A percentile compares a stretch with the other conserved stretches of the same genome.
phyloP scores from a whole-genome alignment of 495 filamentous ascomycete genomes.

The Friedmanniomyces endolithicus region DNA sequence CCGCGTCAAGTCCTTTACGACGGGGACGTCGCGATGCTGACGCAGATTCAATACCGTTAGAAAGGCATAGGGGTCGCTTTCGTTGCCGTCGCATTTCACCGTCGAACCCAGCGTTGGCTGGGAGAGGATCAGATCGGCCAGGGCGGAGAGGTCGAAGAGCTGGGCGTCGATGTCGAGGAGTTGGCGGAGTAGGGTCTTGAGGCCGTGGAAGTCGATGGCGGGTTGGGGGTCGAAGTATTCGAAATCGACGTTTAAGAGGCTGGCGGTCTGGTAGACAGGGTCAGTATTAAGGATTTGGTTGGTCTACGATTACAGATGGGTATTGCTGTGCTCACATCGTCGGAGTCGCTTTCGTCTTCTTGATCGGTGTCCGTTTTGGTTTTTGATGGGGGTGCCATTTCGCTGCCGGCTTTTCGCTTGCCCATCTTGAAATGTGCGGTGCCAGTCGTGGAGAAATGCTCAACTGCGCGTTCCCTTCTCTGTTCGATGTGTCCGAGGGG shows the following conservation, averaged over 20 bases:
- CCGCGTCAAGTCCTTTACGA: constrained; percentile 51
- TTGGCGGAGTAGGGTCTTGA: constrained; percentile 82
- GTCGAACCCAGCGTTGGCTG: constrained; percentile 86
- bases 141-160: constrained; percentile 72
- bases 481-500: background rate
- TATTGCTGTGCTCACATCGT: constrained; percentile 8
- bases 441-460: no score
- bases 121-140: constrained; percentile 77
- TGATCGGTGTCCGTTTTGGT: constrained; percentile 19
- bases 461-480: no score
- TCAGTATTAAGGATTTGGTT: background rate
- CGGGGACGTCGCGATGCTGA: constrained; percentile 62
- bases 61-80: constrained; percentile 90
- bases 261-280: constrained; percentile 50
- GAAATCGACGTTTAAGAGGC: constrained; percentile 92
- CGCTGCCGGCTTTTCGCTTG: constrained; percentile 16
- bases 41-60: constrained; percentile 76
- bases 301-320: background rate
- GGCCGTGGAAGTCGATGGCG: constrained; percentile 83
- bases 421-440: constrained; percentile 5
- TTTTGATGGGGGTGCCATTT: constrained; percentile 4
- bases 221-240: constrained; percentile 95
- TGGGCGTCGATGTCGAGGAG: constrained; percentile 82
- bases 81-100: constrained; percentile 88
- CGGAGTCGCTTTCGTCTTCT: constrained; percentile 17